Evolutionary conservation across 1,139 yeast species (phyloP).

Genomic region (Komagataea norvegica): DNA sequence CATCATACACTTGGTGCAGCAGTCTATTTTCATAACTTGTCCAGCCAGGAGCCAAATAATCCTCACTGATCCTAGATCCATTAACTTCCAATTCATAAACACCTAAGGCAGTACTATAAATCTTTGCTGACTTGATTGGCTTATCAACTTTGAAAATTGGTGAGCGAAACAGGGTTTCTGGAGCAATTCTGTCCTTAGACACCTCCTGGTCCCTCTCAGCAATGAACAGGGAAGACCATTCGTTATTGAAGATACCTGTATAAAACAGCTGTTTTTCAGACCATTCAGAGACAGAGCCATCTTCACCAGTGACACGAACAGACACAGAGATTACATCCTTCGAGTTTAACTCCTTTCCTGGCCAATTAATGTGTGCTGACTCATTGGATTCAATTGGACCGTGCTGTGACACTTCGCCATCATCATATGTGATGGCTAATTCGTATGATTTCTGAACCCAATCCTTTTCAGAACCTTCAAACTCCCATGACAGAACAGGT

Average conservation of each 20-base stretch:
- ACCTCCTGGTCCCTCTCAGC: slow-evolving; percentile 8
- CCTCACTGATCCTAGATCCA: slow-evolving; percentile 9
- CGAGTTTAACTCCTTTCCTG: slow-evolving; percentile 11
- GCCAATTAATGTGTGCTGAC: slow-evolving; percentile 12
- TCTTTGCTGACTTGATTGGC: slow-evolving; percentile 8
- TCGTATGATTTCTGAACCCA: slow-evolving; percentile 13
- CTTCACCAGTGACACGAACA: slow-evolving; percentile 12
- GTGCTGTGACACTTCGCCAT: neutral
- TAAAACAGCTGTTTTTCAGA: slow-evolving; percentile 4
- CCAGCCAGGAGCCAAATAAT: slow-evolving; percentile 16
- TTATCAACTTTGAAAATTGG: slow-evolving; percentile 6
- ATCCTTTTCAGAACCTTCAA: slow-evolving; percentile 11
- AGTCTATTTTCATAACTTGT: slow-evolving; percentile 16
- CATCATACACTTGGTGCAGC: slow-evolving; percentile 17
- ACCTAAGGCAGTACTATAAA: slow-evolving; percentile 15
- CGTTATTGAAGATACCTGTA: slow-evolving; percentile 12
- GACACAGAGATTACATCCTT: slow-evolving; percentile 7
- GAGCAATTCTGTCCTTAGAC: slow-evolving; percentile 10
- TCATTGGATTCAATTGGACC: neutral
- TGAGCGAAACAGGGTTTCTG: slow-evolving; percentile 15
- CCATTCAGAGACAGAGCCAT: slow-evolving; percentile 14
- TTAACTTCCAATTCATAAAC: slow-evolving; percentile 16
- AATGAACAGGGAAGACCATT: slow-evolving; percentile 13
- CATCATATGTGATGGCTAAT: slow-evolving; percentile 6
- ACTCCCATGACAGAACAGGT: slow-evolving; percentile 13